Percentiles rank a stretch among this genome's conserved stretches.
phyloP scores from a whole-genome alignment of 441 rosid species.

The Populus hybrid region DNA sequence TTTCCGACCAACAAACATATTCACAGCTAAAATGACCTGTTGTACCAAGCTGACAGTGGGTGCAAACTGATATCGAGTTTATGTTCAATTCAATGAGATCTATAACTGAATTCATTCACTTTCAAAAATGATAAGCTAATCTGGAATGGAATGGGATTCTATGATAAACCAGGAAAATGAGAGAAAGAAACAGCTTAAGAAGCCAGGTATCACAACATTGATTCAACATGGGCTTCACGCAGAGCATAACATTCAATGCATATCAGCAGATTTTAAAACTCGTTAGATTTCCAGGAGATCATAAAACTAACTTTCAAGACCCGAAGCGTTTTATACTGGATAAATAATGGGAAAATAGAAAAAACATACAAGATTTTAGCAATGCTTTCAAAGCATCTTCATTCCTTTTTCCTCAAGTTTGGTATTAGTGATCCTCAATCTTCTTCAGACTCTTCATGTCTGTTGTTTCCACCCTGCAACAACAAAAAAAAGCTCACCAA shows the following conservation, averaged over 20 bases:
- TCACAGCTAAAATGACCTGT: no score
- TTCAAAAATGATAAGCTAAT: neutral
- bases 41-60: no score
- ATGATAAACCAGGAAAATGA: neutral
- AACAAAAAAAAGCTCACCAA: neutral
- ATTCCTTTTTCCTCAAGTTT: neutral
- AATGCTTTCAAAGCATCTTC: neutral
- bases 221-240: neutral
- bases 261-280: neutral
- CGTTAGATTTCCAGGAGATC: neutral
- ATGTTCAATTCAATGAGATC: no score
- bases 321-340: neutral
- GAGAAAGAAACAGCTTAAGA: neutral
- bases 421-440: constrained; percentile 69
- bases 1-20: no score
- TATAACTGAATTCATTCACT: neutral
- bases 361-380: neutral
- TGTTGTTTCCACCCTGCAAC: constrained; percentile 83
- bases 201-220: neutral
- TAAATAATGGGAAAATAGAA: neutral
- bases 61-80: neutral
- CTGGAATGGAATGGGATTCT: neutral
- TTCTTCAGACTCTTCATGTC: constrained; percentile 98
- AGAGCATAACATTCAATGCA: neutral
- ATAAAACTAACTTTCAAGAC: neutral